Evolutionary conservation across 495 filamentous ascomycete genomes (phyloP).

Genomic region (Neurospora sp.): DNA sequence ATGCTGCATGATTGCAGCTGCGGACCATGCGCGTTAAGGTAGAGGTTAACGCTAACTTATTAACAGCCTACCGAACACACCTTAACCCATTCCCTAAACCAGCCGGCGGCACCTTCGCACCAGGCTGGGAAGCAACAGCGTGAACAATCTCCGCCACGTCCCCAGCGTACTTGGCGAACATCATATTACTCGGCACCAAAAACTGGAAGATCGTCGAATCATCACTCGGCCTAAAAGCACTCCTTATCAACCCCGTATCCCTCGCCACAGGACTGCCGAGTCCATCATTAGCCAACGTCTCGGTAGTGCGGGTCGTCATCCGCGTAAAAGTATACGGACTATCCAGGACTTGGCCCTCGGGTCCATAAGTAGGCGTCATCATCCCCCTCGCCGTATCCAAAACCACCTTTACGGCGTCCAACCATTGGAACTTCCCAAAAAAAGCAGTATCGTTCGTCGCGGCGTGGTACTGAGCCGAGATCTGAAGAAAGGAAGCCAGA

Average conservation of each 20-base stretch:
- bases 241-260: conserved; percentile 52
- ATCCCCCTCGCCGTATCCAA: conserved; percentile 40
- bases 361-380: conserved; percentile 45
- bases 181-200: conserved; percentile 59
- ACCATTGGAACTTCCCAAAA: conserved; percentile 48
- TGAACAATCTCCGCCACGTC: conserved; percentile 39
- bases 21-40: too few species aligned
- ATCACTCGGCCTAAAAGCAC: conserved; percentile 56
- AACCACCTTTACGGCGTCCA: conserved; percentile 37
- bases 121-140: not conserved
- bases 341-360: conserved; percentile 41
- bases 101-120: conserved; percentile 2
- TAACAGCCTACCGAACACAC: too few species aligned
- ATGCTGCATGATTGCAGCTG: too few species aligned
- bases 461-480: conserved; percentile 48
- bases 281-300: conserved; percentile 51
- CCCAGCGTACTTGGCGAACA: conserved; percentile 48
- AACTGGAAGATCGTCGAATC: conserved; percentile 48
- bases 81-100: conserved; percentile 40
- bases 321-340: conserved; percentile 50
- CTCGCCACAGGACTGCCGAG: conserved; percentile 45
- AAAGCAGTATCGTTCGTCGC: conserved; percentile 47
- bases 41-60: too few species aligned
- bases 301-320: conserved; percentile 40
- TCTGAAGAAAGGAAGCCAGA: conserved; percentile 53